Evolutionary conservation across 345 rosid genomes (phyloP).

Genomic region (Durio zibethinus): DNA sequence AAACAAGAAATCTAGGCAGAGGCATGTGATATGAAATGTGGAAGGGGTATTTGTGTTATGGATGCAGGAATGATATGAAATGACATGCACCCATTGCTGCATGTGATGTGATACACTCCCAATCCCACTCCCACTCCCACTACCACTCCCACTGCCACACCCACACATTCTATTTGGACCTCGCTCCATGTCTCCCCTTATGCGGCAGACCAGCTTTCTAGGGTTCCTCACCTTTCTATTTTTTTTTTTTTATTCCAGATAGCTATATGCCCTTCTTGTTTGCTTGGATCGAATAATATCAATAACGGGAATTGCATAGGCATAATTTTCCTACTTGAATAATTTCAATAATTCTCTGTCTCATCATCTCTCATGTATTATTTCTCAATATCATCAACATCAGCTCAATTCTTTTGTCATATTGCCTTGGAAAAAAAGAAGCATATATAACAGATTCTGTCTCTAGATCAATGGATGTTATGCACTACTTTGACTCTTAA

Average conservation of each 20-base stretch:
- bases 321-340: slow-evolving; percentile 4
- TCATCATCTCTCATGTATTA: background rate
- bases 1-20: background rate
- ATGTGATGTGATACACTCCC: background rate
- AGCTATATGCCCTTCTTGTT: background rate
- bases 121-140: background rate
- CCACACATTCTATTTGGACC: background rate
- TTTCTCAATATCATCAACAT: background rate
- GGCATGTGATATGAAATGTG: no score
- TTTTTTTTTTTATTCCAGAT: background rate
- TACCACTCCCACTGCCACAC: no score
- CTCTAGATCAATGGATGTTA: background rate
- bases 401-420: background rate
- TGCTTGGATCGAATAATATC: background rate
- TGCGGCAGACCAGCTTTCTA: slow-evolving; percentile 24
- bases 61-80: background rate
- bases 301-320: slow-evolving; percentile 18
- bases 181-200: slow-evolving; percentile 16
- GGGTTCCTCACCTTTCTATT: slow-evolving; percentile 11
- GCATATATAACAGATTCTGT: background rate
- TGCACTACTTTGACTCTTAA: background rate
- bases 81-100: background rate
- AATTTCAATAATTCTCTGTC: background rate
- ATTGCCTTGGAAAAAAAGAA: background rate
- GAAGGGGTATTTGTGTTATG: background rate